Conservation (phyloP, 441 rosid genomes). For the Euphorbia celastroides region DNA sequence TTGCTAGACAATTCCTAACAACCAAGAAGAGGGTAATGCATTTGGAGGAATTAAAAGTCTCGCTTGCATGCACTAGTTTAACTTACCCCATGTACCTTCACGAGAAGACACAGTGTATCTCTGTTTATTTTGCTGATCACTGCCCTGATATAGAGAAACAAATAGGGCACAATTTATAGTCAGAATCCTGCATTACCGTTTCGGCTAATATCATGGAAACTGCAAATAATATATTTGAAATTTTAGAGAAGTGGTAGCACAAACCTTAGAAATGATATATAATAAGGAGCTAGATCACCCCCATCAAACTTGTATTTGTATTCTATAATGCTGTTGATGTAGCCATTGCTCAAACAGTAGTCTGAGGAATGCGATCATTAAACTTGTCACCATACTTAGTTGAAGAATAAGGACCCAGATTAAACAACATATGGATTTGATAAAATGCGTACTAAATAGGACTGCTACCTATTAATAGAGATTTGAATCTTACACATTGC, state of each 20-base stretch:
- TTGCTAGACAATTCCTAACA: neutral
- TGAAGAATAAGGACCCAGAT: neutral
- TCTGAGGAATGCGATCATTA: slow-evolving; percentile 34
- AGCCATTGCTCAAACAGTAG: slow-evolving; percentile 71
- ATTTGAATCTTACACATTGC: slow-evolving; percentile 48
- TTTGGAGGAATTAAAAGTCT: neutral
- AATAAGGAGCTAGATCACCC: slow-evolving; percentile 59
- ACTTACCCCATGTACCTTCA: slow-evolving; percentile 61
- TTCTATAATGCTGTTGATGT: slow-evolving; percentile 53
- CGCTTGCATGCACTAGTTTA: neutral
- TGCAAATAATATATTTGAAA: neutral
- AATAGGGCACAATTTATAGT: slow-evolving; percentile 2
- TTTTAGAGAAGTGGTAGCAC: slow-evolving; percentile 16
- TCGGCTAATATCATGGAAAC: neutral
- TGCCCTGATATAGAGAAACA: slow-evolving; percentile 42
- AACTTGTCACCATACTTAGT: slow-evolving; percentile 17
- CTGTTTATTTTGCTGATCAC: slow-evolving; percentile 62
- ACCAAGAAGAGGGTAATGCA: neutral
- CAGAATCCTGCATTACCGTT: slow-evolving; percentile 8
- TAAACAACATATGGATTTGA: neutral
- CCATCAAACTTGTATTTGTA: slow-evolving; percentile 45
- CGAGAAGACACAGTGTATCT: slow-evolving; percentile 70
- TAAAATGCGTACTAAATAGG: neutral
- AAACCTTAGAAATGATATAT: slow-evolving; percentile 64
- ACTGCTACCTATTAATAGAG: neutral